A percentile compares a stretch with the other conserved stretches of the same genome.
Evolutionary conservation across 192 early-diverging fungal genomes (phyloP).

Genomic region (Allomyces macrogynus): DNA sequence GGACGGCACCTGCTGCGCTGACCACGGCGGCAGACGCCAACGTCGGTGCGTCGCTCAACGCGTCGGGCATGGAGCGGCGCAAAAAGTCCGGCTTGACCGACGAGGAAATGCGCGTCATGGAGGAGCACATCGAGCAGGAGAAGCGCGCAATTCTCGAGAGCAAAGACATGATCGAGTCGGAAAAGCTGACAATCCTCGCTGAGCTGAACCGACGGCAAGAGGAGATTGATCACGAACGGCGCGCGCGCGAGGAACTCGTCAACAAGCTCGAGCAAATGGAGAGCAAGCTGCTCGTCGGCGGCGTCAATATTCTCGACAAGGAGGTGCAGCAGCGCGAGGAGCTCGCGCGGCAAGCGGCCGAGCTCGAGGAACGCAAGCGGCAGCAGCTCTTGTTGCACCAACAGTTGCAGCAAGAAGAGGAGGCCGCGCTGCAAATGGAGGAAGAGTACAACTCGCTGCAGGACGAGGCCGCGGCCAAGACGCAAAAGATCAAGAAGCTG

Average conservation of each 20-base stretch:
- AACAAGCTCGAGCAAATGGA: conserved; percentile 33
- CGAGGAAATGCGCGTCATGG: conserved; percentile 16
- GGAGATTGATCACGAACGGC: conserved; percentile 34
- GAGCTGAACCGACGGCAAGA: conserved; percentile 22
- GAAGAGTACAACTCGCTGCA: conserved; percentile 35
- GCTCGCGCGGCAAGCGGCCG: conserved; percentile 20
- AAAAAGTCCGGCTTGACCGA: conserved; percentile 10
- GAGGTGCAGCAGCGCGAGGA: conserved; percentile 19
- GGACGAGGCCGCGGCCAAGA: conserved; percentile 39
- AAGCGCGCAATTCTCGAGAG: conserved; percentile 26
- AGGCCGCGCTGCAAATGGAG: conserved; percentile 35
- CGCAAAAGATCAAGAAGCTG: conserved; percentile 32
- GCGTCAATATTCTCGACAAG: conserved; percentile 30
- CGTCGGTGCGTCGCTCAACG: conserved; percentile 1
- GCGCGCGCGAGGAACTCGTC: conserved; percentile 18
- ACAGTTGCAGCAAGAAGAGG: conserved; percentile 32
- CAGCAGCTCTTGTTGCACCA: conserved; percentile 26
- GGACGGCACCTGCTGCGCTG: not conserved
- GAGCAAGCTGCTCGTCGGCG: conserved; percentile 37
- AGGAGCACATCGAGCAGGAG: conserved; percentile 25
- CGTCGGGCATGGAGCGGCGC: not conserved
- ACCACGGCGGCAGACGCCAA: not conserved
- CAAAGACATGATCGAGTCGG: conserved; percentile 34
- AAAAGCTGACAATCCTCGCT: conserved; percentile 21
- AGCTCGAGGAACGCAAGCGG: conserved; percentile 30